Percentiles rank a stretch among this genome's conserved stretches.
These are phyloP conservation scores for Prunus mume DNA, from an alignment of 306 rosid genomes.

Conservation along the genomic window DNA sequence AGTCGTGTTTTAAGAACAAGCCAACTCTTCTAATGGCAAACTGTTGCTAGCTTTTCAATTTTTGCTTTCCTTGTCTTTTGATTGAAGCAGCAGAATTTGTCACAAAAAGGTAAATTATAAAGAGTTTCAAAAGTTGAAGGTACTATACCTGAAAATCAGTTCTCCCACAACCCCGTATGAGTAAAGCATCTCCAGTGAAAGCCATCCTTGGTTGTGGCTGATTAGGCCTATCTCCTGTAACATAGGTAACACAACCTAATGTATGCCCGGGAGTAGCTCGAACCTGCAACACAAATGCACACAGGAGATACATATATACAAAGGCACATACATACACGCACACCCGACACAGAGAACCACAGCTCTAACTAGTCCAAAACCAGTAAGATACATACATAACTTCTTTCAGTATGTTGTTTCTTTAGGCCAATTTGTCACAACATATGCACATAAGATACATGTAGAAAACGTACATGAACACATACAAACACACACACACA, in stretches of 20 bases:
- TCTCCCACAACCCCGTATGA: slow-evolving; percentile 97
- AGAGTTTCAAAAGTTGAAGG: background rate
- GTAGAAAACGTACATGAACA: background rate
- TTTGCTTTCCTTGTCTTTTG: background rate
- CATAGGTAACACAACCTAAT: slow-evolving; percentile 81
- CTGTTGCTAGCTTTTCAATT: background rate
- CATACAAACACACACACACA: background rate
- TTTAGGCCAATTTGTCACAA: background rate
- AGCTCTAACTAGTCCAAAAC: background rate
- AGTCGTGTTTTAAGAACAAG: background rate
- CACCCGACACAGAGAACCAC: background rate
- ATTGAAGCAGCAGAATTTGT: background rate
- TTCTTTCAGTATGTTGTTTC: background rate
- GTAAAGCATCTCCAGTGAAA: slow-evolving; percentile 81
- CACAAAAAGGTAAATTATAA: slow-evolving; percentile 12
- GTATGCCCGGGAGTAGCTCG: slow-evolving; percentile 97
- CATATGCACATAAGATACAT: background rate
- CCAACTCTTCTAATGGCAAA: background rate
- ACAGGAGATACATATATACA: background rate
- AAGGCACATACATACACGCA: background rate
- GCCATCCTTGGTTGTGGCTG: slow-evolving; percentile 88
- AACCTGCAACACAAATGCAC: slow-evolving; percentile 42
- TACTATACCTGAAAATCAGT: slow-evolving; percentile 87
- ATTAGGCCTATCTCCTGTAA: slow-evolving; percentile 77
- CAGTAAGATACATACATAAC: background rate